Evolutionary conservation across 306 rosid species (phyloP), one percentile per base, ranked within the genome.

Genomic region (Glycyrrhiza uralensis): DNA sequence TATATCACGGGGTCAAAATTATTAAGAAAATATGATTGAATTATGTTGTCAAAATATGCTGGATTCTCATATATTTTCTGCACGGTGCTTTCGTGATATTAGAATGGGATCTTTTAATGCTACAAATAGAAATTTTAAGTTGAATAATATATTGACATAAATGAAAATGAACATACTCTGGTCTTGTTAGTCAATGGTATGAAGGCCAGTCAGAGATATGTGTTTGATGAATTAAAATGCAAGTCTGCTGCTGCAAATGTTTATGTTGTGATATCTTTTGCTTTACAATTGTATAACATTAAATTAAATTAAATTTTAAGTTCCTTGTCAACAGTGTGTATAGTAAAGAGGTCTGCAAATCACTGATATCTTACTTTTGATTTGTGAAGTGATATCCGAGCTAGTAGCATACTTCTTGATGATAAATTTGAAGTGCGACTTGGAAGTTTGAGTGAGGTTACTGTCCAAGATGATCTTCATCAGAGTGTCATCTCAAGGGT

Each of bases 401-500:
- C 97, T 30, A 89, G 99, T 86, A 95, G 97, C 73, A 95, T 95
- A 77, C 92, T 95, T 45, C 96, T 95, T 5, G 99, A 95, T 78
- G 96, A 95, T 76, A 95, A 91, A 82, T 95, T 86, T 45, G 99
- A 95, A 77, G 99, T 95, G 74, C 91, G 99, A 66, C 87, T 95
- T 57, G 99, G 99, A 79, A 95, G 99, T 83, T 85, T 91, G 88
- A 89, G 92, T 42, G 92, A 88, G 85, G 88, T 84, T 60, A 79
- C 79, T 82, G 66, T 66, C 45, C 89, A 91, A 78, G 99, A 86
- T 81, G 97, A 91, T 69, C 64, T 80, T 68, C 92, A 86, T 79
- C 97, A 84, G 49, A 68, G 81, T 71, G 92, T 75, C 29, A 66
- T 91, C 72, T 78, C 90, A 5, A 91, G 92, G 74, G 71, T 95